phyloP scores from a whole-genome alignment of 805 yeast species.

The Kodamaea kakaduensis region DNA sequence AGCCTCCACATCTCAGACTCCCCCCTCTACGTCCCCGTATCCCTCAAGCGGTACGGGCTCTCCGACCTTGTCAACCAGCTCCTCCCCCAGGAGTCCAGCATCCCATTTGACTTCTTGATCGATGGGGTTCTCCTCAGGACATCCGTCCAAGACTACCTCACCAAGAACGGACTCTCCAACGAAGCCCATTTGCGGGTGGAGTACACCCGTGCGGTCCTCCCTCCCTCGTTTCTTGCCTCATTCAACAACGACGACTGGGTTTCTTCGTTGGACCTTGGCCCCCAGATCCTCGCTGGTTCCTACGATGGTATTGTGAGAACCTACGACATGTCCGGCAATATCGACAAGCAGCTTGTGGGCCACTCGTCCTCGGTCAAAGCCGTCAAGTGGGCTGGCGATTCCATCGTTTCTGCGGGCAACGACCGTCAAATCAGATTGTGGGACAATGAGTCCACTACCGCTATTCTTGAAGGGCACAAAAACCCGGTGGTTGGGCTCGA shows the following conservation, averaged over 20 bases:
- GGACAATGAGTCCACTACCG: constrained; percentile 62
- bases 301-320: constrained; percentile 94
- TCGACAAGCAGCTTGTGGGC: constrained; percentile 77
- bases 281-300: constrained; percentile 75
- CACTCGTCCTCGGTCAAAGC: constrained; percentile 85
- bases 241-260: constrained; percentile 96
- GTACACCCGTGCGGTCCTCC: constrained; percentile 87
- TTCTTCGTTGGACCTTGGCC: constrained; percentile 60
- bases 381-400: constrained; percentile 72
- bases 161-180: constrained; percentile 70
- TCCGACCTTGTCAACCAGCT: constrained; percentile 95
- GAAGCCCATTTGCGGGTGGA: constrained; percentile 80
- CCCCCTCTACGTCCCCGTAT: constrained; percentile 84
- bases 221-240: constrained; percentile 88
- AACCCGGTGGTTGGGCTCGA: constrained; percentile 80
- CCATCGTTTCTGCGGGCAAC: constrained; percentile 80
- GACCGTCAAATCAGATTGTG: constrained; percentile 88
- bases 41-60: constrained; percentile 83
- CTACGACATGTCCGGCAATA: constrained; percentile 77
- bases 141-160: constrained; percentile 75
- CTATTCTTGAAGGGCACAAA: constrained; percentile 85
- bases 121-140: constrained; percentile 79
- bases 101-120: constrained; percentile 90
- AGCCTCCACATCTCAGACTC: constrained; percentile 65
- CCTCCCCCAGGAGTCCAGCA: constrained; percentile 50